Percentiles rank a stretch among this genome's conserved stretches.
phyloP scores from a whole-genome alignment of 768 basidiomycete species.

The Trametopsis cervina region DNA sequence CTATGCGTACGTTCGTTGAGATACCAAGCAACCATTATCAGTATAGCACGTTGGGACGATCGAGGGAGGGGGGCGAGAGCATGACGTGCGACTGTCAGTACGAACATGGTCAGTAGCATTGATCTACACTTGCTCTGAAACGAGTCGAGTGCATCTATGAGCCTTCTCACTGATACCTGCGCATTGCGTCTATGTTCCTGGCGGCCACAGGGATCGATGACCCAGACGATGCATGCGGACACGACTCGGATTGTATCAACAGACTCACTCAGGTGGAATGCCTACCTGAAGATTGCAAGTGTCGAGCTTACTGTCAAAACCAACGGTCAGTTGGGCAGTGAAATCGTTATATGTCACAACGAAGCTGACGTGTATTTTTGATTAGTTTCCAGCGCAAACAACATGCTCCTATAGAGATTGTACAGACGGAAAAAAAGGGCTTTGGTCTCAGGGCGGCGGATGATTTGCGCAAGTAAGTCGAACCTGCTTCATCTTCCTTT shows the following conservation, averaged over 20 bases:
- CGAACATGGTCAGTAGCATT: slow-evolving; percentile 63
- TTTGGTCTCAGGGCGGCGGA: slow-evolving; percentile 80
- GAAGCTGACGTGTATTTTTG: background rate
- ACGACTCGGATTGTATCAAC: slow-evolving; percentile 92
- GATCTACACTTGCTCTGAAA: background rate
- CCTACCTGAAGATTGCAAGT: slow-evolving; percentile 82
- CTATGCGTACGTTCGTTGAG: slow-evolving; percentile 64
- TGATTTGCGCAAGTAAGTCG: slow-evolving; percentile 56
- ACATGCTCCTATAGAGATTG: slow-evolving; percentile 84
- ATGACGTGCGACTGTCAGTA: slow-evolving; percentile 93
- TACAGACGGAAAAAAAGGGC: slow-evolving; percentile 92
- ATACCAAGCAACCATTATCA: slow-evolving; percentile 81
- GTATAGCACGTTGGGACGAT: slow-evolving; percentile 78
- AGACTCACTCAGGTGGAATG: slow-evolving; percentile 96
- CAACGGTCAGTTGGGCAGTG: slow-evolving; percentile 60
- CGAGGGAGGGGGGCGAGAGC: slow-evolving; percentile 83
- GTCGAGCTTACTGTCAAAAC: slow-evolving; percentile 77
- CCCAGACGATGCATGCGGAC: slow-evolving; percentile 70
- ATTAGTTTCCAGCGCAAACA: slow-evolving; percentile 79
- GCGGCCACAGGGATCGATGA: slow-evolving; percentile 45
- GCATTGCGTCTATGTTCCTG: background rate
- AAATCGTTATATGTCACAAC: background rate
- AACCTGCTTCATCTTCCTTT: background rate
- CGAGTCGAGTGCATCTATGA: background rate
- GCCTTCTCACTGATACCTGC: background rate